Base-by-base conservation (phyloP, 2,329 filamentous ascomycete genomes). In the Penicillium polonicum region DNA sequence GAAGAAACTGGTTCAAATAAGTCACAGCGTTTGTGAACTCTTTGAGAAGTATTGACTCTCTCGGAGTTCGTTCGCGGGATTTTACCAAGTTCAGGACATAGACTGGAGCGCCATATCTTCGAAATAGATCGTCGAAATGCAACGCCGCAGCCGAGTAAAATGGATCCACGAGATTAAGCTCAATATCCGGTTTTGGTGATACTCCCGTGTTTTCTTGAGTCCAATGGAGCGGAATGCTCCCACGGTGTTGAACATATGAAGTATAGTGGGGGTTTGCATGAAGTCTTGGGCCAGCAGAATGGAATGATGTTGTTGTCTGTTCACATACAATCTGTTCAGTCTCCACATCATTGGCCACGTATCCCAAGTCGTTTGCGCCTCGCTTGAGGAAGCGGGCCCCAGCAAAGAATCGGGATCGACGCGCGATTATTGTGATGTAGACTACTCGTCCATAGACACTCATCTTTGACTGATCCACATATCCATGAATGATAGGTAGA, bases 321-420 rank as follows among this genome's bases (percentile, higher is more conserved):
- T 99, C 94, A 0, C 92, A 94, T 5, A 99, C 92, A 59, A 99
- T 97, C 73, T 99, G 94, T 75, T 99, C 94, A 0, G 94, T 97
- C 76, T 99, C 95, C 25, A 99, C 94, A 74, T 99, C 95, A 70
- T 99, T 99, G 52, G 94, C 95, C 54, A 99, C 94, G 72, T 96
- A 96, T 15, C 94, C 93, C 56, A 92, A 74, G 72, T 99, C 94
- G 69, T 99, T 99, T 48, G 92, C 90, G 33, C 94, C 94, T 57
- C 94, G 87, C 75, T 99, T 99, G 52, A 99, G 77, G 65, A 97
- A 99, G 4, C 94, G 84, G 38, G 94, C 94, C 29, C 94, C 94
- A 3, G 94, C 94, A 74, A 97, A 99, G 74, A 91, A 91, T 9
- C 94, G 85, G 17, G 94, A 99, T 33, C 94, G 86, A 55, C 94